Conservation (phyloP, 75 land plant species). For the Pinus taeda region DNA sequence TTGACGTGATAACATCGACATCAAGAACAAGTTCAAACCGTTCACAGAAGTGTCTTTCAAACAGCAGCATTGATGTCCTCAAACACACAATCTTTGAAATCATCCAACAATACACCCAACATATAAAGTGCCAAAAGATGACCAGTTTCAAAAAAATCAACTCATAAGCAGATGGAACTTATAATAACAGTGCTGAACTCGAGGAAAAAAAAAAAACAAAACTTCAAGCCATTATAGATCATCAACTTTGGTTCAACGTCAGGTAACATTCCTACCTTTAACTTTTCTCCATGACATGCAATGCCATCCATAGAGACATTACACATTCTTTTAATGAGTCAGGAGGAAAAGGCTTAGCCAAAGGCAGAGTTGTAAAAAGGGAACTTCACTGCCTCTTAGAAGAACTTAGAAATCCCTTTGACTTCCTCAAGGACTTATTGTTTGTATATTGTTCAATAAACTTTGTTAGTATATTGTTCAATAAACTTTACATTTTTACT, state of each 20-base stretch:
- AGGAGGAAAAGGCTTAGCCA: no score
- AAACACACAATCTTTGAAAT: neutral
- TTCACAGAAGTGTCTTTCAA: neutral
- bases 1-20: neutral
- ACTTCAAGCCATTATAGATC: neutral
- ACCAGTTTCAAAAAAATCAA: neutral
- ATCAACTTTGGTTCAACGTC: neutral
- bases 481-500: no score
- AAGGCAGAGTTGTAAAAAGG: no score
- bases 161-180: neutral
- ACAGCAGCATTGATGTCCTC: neutral
- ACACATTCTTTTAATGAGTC: no score
- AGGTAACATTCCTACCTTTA: neutral
- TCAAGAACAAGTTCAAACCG: neutral
- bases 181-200: neutral
- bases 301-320: no score
- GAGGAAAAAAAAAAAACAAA: neutral
- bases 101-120: neutral
- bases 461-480: no score
- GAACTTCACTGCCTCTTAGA: no score
- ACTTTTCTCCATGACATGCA: no score
- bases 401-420: no score
- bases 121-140: neutral
- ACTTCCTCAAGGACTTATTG: no score
- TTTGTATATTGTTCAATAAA: no score